phyloP scores from a whole-genome alignment of 139 green algal genomes.

The Eudorina sp. region DNA sequence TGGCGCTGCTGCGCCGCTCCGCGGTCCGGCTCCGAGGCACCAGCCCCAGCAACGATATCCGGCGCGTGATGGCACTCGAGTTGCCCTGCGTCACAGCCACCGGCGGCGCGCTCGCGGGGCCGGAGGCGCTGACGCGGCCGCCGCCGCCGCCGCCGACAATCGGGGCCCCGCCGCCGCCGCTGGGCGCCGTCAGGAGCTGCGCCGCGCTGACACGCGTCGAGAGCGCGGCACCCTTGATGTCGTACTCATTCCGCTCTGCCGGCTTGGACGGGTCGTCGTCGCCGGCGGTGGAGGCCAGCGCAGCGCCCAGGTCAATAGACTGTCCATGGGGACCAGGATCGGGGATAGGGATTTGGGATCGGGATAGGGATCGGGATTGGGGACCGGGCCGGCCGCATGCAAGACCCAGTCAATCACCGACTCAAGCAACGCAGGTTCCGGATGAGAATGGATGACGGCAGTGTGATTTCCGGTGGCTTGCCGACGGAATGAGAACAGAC shows the following conservation, averaged over 20 bases:
- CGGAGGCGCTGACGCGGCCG: neutral
- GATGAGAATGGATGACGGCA: no score
- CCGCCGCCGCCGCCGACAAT: neutral
- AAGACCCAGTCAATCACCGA: no score
- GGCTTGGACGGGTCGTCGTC: neutral
- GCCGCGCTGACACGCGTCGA: neutral
- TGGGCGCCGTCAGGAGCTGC: neutral
- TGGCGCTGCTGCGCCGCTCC: constrained; percentile 1
- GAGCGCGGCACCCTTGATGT: no score
- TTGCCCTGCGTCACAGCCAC: neutral
- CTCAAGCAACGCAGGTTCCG: no score
- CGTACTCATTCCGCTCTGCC: no score
- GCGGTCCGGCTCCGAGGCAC: neutral
- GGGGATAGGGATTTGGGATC: neutral
- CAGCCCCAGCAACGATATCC: constrained; percentile 26
- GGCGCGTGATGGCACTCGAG: neutral
- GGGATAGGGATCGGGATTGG: neutral
- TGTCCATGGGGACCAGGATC: no score
- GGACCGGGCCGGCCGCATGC: no score
- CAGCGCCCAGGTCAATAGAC: neutral
- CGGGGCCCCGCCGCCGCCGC: neutral
- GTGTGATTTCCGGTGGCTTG: no score
- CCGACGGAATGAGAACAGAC: no score
- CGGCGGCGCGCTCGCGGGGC: neutral
- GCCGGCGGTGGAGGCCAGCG: neutral